Evolutionary conservation across 2,329 filamentous ascomycete genomes (phyloP).

Genomic region (Coleophoma crateriformis): DNA sequence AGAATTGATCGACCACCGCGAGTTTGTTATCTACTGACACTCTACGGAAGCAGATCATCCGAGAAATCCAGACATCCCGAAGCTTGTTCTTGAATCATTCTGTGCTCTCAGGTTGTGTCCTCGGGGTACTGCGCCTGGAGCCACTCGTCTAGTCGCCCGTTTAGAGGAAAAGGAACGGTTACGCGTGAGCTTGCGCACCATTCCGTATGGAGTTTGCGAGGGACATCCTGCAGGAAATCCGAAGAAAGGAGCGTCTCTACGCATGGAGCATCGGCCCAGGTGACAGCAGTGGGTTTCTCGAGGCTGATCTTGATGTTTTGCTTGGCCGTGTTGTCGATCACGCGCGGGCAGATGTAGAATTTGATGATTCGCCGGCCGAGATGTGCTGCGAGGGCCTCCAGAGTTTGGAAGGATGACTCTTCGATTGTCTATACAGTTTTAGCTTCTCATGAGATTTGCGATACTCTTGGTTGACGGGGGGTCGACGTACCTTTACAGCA

Average conservation of each 20-base stretch:
- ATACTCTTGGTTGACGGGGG: background rate
- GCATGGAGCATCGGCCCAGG: conserved; percentile 64
- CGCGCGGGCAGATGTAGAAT: conserved; percentile 31
- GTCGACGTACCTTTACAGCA: conserved; percentile 51
- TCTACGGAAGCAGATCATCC: no score
- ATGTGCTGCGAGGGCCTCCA: conserved; percentile 53
- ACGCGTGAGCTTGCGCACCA: conserved; percentile 1
- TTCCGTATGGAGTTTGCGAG: conserved; percentile 1
- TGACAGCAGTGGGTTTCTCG: conserved; percentile 69
- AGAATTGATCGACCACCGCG: no score
- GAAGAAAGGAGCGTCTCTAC: conserved; percentile 48
- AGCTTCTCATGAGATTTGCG: background rate
- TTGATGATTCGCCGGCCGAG: conserved; percentile 40
- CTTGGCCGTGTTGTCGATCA: conserved; percentile 5
- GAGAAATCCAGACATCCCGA: no score
- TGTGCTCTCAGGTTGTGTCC: background rate
- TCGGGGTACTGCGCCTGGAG: conserved; percentile 8
- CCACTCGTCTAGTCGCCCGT: conserved; percentile 19
- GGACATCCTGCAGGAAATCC: background rate
- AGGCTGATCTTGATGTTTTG: conserved; percentile 49
- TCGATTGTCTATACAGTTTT: conserved; percentile 39
- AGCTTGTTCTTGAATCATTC: no score
- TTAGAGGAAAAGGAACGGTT: conserved; percentile 16
- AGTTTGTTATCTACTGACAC: no score
- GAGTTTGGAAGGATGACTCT: conserved; percentile 53